Percentiles rank a stretch among this genome's conserved stretches.
Evolutionary conservation across 257 asterid species (phyloP).

Genomic region (Penstemon newberryi): DNA sequence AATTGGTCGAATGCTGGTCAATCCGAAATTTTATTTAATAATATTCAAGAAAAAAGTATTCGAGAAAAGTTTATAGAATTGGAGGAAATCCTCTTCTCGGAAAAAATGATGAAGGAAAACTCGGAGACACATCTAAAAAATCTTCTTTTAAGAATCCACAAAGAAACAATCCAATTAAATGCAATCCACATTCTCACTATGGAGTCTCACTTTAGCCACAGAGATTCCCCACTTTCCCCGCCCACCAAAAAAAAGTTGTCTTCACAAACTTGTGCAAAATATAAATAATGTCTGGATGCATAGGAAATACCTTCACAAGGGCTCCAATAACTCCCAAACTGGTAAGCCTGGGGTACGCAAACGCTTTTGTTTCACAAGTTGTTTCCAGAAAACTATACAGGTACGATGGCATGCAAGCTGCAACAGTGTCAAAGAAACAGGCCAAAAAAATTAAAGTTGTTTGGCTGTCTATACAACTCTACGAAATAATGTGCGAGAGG

Average conservation of each 20-base stretch:
- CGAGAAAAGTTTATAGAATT: too few relatives aligned
- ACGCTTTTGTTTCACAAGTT: slow-evolving; percentile 32
- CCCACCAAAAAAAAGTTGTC: neutral
- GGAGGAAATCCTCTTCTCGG: too few relatives aligned
- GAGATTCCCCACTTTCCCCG: neutral
- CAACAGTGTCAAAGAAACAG: slow-evolving; percentile 18
- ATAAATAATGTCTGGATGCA: neutral
- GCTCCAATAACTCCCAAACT: slow-evolving; percentile 46
- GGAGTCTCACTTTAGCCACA: neutral
- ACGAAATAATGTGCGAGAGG: neutral
- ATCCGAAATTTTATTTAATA: too few relatives aligned
- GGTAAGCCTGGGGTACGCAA: slow-evolving; percentile 39
- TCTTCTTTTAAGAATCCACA: too few relatives aligned
- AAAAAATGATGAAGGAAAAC: too few relatives aligned
- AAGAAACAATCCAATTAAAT: neutral
- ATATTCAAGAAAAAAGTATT: too few relatives aligned
- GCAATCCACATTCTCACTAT: neutral
- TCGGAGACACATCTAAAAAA: too few relatives aligned
- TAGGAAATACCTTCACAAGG: slow-evolving; percentile 42
- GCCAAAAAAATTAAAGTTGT: neutral
- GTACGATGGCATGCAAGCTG: slow-evolving; percentile 43
- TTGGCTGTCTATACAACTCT: neutral
- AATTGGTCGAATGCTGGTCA: too few relatives aligned
- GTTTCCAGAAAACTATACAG: slow-evolving; percentile 32
- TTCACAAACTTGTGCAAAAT: neutral